phyloP scores from a whole-genome alignment of 768 basidiomycete genomes.

The Lactifluus pinguis region DNA sequence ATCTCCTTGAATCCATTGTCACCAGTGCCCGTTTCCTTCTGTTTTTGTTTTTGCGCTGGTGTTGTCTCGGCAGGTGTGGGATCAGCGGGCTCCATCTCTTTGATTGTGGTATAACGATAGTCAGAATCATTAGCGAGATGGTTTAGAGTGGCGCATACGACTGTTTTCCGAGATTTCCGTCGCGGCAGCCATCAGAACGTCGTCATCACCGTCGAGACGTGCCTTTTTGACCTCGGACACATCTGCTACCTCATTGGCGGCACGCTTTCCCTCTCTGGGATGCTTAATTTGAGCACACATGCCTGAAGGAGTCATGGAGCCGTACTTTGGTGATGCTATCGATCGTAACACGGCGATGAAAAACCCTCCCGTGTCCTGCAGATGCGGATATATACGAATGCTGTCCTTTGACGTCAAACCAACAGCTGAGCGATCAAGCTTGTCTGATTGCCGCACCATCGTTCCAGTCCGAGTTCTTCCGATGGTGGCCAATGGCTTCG shows the following conservation, averaged over 20 bases:
- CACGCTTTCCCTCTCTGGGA: slow-evolving; percentile 41
- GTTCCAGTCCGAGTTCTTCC: slow-evolving; percentile 49
- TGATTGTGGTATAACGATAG: background rate
- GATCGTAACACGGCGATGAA: slow-evolving; percentile 76
- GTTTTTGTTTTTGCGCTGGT: slow-evolving; percentile 15
- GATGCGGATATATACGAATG: slow-evolving; percentile 85
- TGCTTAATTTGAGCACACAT: background rate
- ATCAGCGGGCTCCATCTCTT: background rate
- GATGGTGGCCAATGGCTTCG: slow-evolving; percentile 75
- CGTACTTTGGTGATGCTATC: slow-evolving; percentile 8
- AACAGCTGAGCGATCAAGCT: background rate
- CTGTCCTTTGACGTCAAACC: slow-evolving; percentile 31
- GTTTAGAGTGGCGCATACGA: background rate
- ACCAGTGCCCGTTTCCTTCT: slow-evolving; percentile 18
- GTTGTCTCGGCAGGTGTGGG: background rate
- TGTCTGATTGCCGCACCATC: slow-evolving; percentile 47
- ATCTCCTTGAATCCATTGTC: slow-evolving; percentile 59
- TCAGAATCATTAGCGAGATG: background rate
- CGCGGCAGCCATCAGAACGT: slow-evolving; percentile 8
- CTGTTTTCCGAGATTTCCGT: background rate
- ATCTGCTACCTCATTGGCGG: slow-evolving; percentile 36
- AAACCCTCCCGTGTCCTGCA: slow-evolving; percentile 96
- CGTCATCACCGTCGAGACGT: slow-evolving; percentile 31
- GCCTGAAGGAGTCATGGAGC: background rate
- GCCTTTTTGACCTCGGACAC: slow-evolving; percentile 44